Base-by-base conservation (phyloP, 1,139 yeast species). In the Kodamaea arcana region DNA sequence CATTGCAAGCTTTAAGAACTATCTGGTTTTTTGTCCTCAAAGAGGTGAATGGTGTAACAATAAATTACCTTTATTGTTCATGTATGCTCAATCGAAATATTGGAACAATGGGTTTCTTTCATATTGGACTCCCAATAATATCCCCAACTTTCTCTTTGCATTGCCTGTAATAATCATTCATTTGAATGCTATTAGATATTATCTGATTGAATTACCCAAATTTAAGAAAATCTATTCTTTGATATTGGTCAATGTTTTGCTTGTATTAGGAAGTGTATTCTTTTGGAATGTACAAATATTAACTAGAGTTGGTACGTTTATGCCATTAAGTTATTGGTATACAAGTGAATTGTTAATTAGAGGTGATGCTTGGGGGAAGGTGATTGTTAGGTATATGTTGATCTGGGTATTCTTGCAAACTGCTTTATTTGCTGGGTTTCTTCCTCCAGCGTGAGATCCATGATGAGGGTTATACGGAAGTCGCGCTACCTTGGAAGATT, bases 241-340 rank as follows among this genome's bases (percentile, higher is more conserved):
- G 20, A 41, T 73, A 12, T 44, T 65, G 13, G 58, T 77, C 2
- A 59, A 75, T 15, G 34, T 48, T 0, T 47, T 72, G 0, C 63
- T 81, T 39, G 41, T 80, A 3, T 32, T 75, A 4, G 63, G 82
- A 4, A 78, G 82, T 4, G 34, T 80, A 2, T 60, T 78, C 32
- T 67, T 80, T 44, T 83, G 94, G 77, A 92, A 92, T 54, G 84
- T 83, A 26, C 98, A 92, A 57, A 87, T 90, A 29, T 66, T 90
- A 39, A 86, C 85, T 31, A 69, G 98, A 34, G 74, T 90, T 4
- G 75, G 82, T 7, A 73, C 94, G 7, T 86, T 87, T 48, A 56
- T 84, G 30, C 97, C 97, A 0, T 53, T 84, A 7, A 72, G 78
- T 36, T 73, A 78, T 48, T 86, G 95, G 95, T 83, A 75, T 44